phyloP scores from a whole-genome alignment of 2,329 filamentous ascomycete genomes.

The Penicillium sp. region DNA sequence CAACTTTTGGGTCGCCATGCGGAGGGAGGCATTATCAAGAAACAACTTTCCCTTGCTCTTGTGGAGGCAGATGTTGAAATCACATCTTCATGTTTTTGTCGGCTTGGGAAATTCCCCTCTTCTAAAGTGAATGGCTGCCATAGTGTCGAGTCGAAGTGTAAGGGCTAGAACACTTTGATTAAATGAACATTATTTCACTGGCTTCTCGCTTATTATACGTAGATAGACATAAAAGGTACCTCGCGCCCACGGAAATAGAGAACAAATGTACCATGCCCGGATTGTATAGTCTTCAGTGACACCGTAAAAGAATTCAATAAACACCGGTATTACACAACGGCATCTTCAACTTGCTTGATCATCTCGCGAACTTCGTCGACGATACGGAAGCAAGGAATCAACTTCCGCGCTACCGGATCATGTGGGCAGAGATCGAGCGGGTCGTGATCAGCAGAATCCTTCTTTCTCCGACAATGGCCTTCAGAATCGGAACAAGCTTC shows the following conservation, averaged over 20 bases:
- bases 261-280: neutral
- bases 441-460: conserved; percentile 21
- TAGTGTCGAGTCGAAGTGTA: neutral
- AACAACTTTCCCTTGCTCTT: conserved; percentile 52
- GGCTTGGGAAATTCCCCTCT: conserved; percentile 20
- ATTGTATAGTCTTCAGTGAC: neutral
- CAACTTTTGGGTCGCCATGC: conserved; percentile 48
- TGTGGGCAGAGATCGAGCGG: conserved; percentile 29
- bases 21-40: conserved; percentile 48
- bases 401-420: conserved; percentile 19
- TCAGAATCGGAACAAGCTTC: conserved; percentile 25
- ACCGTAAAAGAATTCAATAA: neutral
- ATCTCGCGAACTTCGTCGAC: conserved; percentile 29
- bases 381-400: conserved; percentile 30
- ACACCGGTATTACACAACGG: conserved; percentile 27
- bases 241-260: neutral
- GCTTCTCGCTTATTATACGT: neutral
- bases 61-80: conserved; percentile 60
- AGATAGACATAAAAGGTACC: neutral
- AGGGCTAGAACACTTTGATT: neutral
- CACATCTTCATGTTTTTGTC: conserved; percentile 57
- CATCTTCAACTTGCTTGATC: conserved; percentile 26
- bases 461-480: conserved; percentile 26
- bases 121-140: conserved; percentile 7
- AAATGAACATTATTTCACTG: neutral